A percentile compares a stretch with the other conserved stretches of the same genome.
phyloP scores from a whole-genome alignment of 805 yeast genomes.

The Ogataea trehalophila region DNA sequence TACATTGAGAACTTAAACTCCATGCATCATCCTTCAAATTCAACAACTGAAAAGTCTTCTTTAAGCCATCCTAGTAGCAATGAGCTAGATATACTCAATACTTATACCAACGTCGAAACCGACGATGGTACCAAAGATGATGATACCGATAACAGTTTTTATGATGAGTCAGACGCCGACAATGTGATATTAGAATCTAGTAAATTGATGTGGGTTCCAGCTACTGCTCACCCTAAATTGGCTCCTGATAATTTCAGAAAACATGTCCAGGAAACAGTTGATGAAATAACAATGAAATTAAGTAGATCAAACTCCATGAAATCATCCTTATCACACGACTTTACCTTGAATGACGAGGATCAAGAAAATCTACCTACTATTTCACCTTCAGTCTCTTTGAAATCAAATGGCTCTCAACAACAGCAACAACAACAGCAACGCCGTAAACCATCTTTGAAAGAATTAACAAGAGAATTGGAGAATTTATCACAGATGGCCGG shows the following conservation, averaged over 20 bases:
- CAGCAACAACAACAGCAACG: background rate
- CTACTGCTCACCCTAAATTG: slow-evolving; percentile 88
- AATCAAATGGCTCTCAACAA: background rate
- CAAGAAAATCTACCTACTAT: background rate
- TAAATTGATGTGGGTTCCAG: slow-evolving; percentile 89
- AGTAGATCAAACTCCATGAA: slow-evolving; percentile 25
- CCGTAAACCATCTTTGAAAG: slow-evolving; percentile 59
- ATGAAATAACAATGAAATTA: slow-evolving; percentile 41
- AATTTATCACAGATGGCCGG: slow-evolving; percentile 74
- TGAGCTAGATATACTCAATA: background rate
- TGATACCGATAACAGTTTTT: slow-evolving; percentile 5
- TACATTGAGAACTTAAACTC: slow-evolving; percentile 14
- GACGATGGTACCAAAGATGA: background rate
- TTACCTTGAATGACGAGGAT: slow-evolving; percentile 4
- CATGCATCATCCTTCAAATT: background rate
- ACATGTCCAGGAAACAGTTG: slow-evolving; percentile 58
- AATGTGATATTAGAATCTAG: slow-evolving; percentile 32
- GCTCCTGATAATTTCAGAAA: slow-evolving; percentile 81
- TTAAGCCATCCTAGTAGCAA: too few relatives aligned
- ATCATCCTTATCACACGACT: slow-evolving; percentile 23
- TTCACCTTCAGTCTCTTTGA: slow-evolving; percentile 4
- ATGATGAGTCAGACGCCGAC: slow-evolving; percentile 14
- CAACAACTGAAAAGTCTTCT: too few relatives aligned
- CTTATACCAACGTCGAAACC: slow-evolving; percentile 1
- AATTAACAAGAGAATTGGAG: slow-evolving; percentile 71